These are phyloP conservation scores for Verticillium klebahnii DNA, from an alignment of 2,329 filamentous ascomycete species.

Conservation along the genomic window DNA sequence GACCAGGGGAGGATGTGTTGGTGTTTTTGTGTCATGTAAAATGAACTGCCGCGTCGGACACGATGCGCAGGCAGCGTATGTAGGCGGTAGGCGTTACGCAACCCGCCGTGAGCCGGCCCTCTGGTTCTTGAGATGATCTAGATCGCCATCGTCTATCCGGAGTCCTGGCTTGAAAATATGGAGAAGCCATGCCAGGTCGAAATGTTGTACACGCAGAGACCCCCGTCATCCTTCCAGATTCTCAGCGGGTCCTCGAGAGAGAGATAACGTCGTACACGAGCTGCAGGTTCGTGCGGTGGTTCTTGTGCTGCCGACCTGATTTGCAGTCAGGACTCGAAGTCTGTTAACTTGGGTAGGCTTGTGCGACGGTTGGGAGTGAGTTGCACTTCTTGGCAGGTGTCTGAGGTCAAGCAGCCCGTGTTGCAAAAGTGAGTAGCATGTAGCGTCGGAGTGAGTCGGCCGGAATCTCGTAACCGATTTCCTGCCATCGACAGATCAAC, in stretches of 20 bases:
- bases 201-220: background rate
- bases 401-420: background rate
- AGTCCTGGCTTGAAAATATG: background rate
- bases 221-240: background rate
- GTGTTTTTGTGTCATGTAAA: background rate
- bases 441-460: background rate
- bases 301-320: background rate
- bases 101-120: background rate
- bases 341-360: background rate
- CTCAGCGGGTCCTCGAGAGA: background rate
- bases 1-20: background rate
- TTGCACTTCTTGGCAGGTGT: background rate
- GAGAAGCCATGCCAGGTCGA: background rate
- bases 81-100: background rate
- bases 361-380: background rate
- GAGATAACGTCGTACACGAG: background rate
- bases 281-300: background rate
- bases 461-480: background rate
- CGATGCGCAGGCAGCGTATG: background rate
- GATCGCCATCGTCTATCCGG: background rate
- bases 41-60: background rate
- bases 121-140: background rate
- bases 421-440: background rate
- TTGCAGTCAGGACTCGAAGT: background rate
- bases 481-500: background rate